Evolutionary conservation across 2,329 filamentous ascomycete species (phyloP), one percentile per base, ranked within the genome.

Genomic region (Ascochyta koolunga): DNA sequence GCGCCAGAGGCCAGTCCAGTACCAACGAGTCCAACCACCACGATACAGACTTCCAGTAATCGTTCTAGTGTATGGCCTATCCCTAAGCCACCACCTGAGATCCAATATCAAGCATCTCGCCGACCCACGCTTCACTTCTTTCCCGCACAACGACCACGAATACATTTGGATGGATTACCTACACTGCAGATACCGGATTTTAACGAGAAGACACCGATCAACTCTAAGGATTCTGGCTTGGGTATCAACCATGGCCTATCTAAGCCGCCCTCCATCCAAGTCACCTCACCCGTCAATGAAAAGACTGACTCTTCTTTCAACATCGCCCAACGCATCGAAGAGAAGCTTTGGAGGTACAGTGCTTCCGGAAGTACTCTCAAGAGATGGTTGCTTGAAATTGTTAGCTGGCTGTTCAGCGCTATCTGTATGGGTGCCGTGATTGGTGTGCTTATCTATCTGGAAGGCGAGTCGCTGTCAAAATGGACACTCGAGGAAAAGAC

Each of bases 361-460:
- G 2, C 16, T 0, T 67, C 65, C 0, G 56, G 60, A 0, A 69
- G 64, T 9, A 32, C 68, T 2, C 1, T 67, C 0, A 62, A 71
- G 7, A 29, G 65, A 21, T 71, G 67, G 68, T 8, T 71, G 0
- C 15, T 70, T 0, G 68, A 70, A 13, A 44, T 70, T 0, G 21
- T 69, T 21, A 68, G 68, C 9, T 71, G 67, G 68, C 1, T 54
- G 0, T 40, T 71, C 19, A 71, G 68, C 7, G 66, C 66, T 0
- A 5, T 64, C 0, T 70, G 65, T 35, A 71, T 71, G 68, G 55
- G 6, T 4, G 59, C 60, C 0, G 41, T 71, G 7, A 53, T 70
- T 0, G 59, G 21, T 0, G 51, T 66, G 0, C 56, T 70, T 0
- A n/a, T 62, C 2, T 8, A 15, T 0, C 43, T 64, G 9, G 43